Evolutionary conservation across 129 eudicot genomes (phyloP), one percentile per base, ranked within the genome.

Genomic region (Lonicera japonica): DNA sequence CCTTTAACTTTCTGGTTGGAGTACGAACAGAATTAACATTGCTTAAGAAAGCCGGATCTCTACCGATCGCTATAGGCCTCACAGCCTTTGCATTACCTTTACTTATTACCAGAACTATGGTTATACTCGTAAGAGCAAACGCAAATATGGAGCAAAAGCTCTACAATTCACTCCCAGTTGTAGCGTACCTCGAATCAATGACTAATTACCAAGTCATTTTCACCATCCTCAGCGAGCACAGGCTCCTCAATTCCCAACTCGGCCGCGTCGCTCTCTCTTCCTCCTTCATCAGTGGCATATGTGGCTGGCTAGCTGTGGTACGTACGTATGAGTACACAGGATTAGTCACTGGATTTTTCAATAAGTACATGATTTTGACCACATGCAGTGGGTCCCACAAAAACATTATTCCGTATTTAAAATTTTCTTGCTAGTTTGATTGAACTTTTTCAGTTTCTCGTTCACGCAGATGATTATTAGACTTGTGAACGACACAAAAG

Each of bases 211-310:
- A 69, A 11, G 61, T 21, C 17, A 63, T 69, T 24, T 69, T 22
- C 41, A 40, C 24, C 41, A 69, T 61, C 29, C 74, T 69, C 3
- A 15, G 23, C 21, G 61, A 60, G 18, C 50, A 25, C 23, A 60
- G 20, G 54, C 58, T 69, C 18, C 41, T 69, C 12, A 69, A 69
- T 66, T 60, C 74, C 3, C 67, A 69, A 1, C 25, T 69, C 0
- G 74, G 74, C 34, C 60, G 74, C 20, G 48, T 38, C 8, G 74
- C 74, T 1, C 67, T 69, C 21, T 69, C 74, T 11, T 51, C 74
- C 43, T 60, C 74, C 21, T 59, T 60, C 51, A 69, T 60, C 11
- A 25, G 54, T 7, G 25, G 64, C 19, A 25, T 69, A 0, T 17
- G 38, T 20, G 36, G 51, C 14, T 69, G 74, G 74, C 3, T 69